Evolutionary conservation across 768 basidiomycete genomes (phyloP).

Genomic region (Lactifluus hygrophoroides): DNA sequence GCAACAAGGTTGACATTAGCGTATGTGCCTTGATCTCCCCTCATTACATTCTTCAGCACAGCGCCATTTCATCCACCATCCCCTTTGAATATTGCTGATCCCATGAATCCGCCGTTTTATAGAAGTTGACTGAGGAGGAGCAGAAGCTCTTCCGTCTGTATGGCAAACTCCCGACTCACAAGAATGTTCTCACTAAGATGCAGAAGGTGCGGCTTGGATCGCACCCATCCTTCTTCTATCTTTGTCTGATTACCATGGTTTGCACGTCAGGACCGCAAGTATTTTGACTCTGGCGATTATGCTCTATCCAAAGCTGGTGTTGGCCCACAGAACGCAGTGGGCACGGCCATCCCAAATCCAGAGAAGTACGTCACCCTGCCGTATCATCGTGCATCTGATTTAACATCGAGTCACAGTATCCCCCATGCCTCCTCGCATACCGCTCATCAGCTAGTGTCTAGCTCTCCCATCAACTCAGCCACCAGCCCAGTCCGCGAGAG

Average conservation of each 20-base stretch:
- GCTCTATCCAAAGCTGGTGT: slow-evolving; percentile 93
- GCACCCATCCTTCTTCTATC: slow-evolving; percentile 10
- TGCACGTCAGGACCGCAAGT: slow-evolving; percentile 80
- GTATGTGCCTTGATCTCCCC: slow-evolving; percentile 38
- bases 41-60: neutral
- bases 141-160: slow-evolving; percentile 91
- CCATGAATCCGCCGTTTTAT: neutral
- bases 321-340: slow-evolving; percentile 79
- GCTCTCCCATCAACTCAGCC: slow-evolving; percentile 15
- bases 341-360: slow-evolving; percentile 96
- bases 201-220: slow-evolving; percentile 59
- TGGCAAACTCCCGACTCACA: slow-evolving; percentile 89
- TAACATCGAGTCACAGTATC: slow-evolving; percentile 45
- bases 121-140: slow-evolving; percentile 86
- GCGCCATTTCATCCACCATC: neutral
- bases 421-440: slow-evolving; percentile 74
- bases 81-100: neutral
- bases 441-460: slow-evolving; percentile 29
- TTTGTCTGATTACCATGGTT: slow-evolving; percentile 13
- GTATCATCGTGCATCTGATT: slow-evolving; percentile 13
- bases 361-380: slow-evolving; percentile 61
- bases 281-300: slow-evolving; percentile 99
- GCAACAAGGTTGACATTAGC: slow-evolving; percentile 92
- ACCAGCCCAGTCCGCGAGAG: slow-evolving; percentile 21
- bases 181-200: slow-evolving; percentile 90